Base-by-base conservation (phyloP, 73 alveolate species). In the Blepharisma stoltei region DNA sequence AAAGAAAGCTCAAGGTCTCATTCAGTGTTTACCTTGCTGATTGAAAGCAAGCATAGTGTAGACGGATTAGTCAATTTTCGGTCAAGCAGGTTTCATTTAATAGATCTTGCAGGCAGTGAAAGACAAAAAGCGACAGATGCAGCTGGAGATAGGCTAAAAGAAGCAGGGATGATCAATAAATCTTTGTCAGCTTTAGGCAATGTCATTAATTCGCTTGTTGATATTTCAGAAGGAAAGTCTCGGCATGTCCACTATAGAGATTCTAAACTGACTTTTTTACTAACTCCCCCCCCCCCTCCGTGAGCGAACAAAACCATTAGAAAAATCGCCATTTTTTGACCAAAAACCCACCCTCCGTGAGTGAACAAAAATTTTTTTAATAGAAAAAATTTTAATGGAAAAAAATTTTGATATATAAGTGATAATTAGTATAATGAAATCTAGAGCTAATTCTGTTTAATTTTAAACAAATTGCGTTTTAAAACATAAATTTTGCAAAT, bases 101-200 rank as follows among this genome's bases (percentile, higher is more conserved):
- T 92, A 7, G 98, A 92, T 84, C 79, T 92, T 25, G 98, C 98
- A 11, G 98, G 98, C 37, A 82, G 94, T 54, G 98, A 92, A 81
- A 78, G 96, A 52, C 83, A 92, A 69, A 82, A 85, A 52, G 78
- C 77, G 73, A 90, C 98, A 6, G 89, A 90, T 38, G 90, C 96
- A 8, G 82, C 83, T 1, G 95, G 97, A 8, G 92, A 92, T 47
- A 86, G 97, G 70, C 80, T 94, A 11, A 93, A 92, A 83, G 98
- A 94, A 80, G 98, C 98, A 1, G 86, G 93, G 60, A 92, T 87
- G 81, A 94, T 94, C 44, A 94, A 94, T 78, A 79, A 92, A 47
- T 70, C 54, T 55, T 27, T 73, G 21, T 53, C 81, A 9, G 81
- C 77, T 47, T 25, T 73, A 11, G 94, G 96, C 21, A 71, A 75